Evolutionary conservation across 768 basidiomycete species (phyloP), one percentile per base, ranked within the genome.

Genomic region (Cystofilobasidium bisporidii): DNA sequence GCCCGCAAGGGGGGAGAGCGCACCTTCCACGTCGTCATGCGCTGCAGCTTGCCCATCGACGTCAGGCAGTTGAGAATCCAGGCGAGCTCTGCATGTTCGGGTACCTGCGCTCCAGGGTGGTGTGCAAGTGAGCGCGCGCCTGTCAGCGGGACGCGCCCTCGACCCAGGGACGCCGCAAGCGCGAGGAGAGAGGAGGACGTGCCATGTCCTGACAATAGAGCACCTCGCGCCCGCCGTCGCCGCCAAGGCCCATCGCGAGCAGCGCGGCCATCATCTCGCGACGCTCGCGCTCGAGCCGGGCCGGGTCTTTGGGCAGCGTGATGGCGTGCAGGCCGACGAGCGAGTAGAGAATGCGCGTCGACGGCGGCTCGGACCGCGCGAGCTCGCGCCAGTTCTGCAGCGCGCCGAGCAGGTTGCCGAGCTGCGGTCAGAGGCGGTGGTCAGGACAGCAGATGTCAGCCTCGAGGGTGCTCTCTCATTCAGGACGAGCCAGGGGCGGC

Each of bases 11-110:
- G 24, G 40, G 45, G 8, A 2, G 20, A 15, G 38, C 79, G 33
- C 68, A 88, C 91, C 84, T 97, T 98, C 91, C 93, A 97, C 0
- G 90, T 91, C 5, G 92, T 97, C 94, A 97, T 96, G 50, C 92
- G 78, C 47, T 85, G 83, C 14, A 97, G 78, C 71, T 85, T 85
- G 14, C 91, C 90, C 26, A 93, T 81, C 0, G 91, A 86, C 0
- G 89, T 87, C 38, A 91, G 78, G 72, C 91, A 94, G 71, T 83
- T 88, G 66, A 97, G 76, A 58, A 93, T 84, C 94, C 93, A 97
- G 3, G 88, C 86, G 22, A 96, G 78, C 71, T 97, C 92, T 0
- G 85, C 82, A 73, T 97, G 93, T 69, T 87, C 81, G 62, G 81
- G 84, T 64, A 92, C 89, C 91, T 94, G n/a, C n/a, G n/a, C n/a